These are phyloP conservation scores for Xerophyta viscosa DNA, from an alignment of 106 monocot species.

Conservation along the genomic window DNA sequence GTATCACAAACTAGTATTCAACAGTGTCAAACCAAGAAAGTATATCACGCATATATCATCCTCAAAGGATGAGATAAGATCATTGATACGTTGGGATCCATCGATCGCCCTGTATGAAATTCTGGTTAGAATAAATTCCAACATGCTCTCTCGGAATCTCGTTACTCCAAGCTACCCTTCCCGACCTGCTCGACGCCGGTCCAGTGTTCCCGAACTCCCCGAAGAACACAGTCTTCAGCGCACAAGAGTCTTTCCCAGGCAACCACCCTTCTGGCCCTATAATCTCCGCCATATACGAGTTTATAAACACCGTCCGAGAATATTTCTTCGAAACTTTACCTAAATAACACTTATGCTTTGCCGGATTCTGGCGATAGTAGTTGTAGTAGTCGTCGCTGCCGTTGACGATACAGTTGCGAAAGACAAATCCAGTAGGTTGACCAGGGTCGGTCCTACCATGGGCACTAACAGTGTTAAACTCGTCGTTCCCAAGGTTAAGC, in stretches of 20 bases:
- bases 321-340: constrained; percentile 75
- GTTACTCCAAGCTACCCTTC: constrained; percentile 51
- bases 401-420: constrained; percentile 34
- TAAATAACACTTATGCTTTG: constrained; percentile 34
- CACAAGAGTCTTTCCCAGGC: constrained; percentile 45
- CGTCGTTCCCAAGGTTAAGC: constrained; percentile 16
- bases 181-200: constrained; percentile 15
- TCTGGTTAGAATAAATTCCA: constrained; percentile 37
- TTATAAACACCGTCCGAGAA: constrained; percentile 52
- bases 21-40: too few relatives aligned
- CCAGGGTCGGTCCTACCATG: constrained; percentile 62
- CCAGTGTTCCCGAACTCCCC: constrained; percentile 52
- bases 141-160: constrained; percentile 49
- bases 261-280: constrained; percentile 48
- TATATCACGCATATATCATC: too few relatives aligned
- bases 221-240: constrained; percentile 49
- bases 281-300: constrained; percentile 27
- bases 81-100: too few relatives aligned
- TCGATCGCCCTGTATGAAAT: constrained; percentile 32
- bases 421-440: constrained; percentile 59
- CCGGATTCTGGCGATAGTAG: constrained; percentile 26
- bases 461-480: constrained; percentile 38
- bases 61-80: too few relatives aligned
- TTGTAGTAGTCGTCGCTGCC: constrained; percentile 41
- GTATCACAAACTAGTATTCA: too few relatives aligned